A percentile compares a stretch with the other conserved stretches of the same genome.
Conservation (phyloP, 2,329 filamentous ascomycete species). For the Fusarium decemcellulare region DNA sequence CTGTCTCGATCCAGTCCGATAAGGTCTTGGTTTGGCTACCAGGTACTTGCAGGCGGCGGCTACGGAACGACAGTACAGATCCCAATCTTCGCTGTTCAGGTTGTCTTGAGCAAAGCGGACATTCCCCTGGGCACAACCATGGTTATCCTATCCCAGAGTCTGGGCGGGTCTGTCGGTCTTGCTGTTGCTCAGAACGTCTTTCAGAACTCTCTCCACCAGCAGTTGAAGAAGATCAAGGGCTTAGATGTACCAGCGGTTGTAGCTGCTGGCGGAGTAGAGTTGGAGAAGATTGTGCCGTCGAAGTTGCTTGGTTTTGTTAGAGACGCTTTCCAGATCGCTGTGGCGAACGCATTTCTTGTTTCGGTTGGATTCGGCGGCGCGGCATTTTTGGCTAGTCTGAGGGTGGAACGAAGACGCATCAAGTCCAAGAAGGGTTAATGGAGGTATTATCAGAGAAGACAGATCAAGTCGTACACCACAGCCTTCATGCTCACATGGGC, state of each 20-base stretch:
- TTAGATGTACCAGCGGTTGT: slow-evolving; percentile 28
- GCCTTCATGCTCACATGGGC: too few species aligned
- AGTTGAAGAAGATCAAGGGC: slow-evolving; percentile 13
- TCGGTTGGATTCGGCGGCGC: slow-evolving; percentile 33
- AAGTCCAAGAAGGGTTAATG: slow-evolving; percentile 16
- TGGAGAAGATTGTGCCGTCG: slow-evolving; percentile 29
- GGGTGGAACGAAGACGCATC: slow-evolving; percentile 37
- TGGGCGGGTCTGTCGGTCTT: slow-evolving; percentile 55
- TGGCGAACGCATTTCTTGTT: slow-evolving; percentile 38
- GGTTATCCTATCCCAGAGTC: slow-evolving; percentile 60
- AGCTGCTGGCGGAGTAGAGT: slow-evolving; percentile 26
- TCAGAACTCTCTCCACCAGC: slow-evolving; percentile 22
- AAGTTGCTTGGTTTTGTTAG: slow-evolving; percentile 23
- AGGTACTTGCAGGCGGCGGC: slow-evolving; percentile 59
- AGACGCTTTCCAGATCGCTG: slow-evolving; percentile 29
- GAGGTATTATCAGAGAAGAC: too few species aligned
- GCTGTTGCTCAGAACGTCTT: slow-evolving; percentile 41
- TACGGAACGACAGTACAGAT: slow-evolving; percentile 60
- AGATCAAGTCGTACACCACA: too few species aligned
- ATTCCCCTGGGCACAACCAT: slow-evolving; percentile 59
- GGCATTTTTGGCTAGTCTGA: slow-evolving; percentile 35
- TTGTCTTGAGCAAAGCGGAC: slow-evolving; percentile 56
- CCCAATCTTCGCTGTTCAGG: slow-evolving; percentile 59
- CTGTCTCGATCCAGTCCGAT: slow-evolving; percentile 50
- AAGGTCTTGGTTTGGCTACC: slow-evolving; percentile 60